Base-by-base conservation (phyloP, 2,329 filamentous ascomycete genomes). In the Trichoderma koningiopsis region DNA sequence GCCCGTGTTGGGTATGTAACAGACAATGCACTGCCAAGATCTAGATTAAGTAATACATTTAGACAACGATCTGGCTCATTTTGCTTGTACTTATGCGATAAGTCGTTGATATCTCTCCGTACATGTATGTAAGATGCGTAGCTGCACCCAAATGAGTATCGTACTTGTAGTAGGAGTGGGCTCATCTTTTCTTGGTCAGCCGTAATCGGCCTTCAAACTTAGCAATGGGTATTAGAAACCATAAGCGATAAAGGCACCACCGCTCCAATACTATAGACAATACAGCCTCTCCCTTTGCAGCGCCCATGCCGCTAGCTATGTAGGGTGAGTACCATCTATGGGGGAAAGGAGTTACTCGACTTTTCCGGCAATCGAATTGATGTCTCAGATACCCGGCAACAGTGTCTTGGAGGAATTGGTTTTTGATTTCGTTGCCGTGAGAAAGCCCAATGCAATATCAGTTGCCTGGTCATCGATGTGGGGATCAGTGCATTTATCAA, bases 351-450 rank as follows among this genome's bases (percentile, higher is more conserved):
- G 62, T 66, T 29, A 58, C 5, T 16, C 5, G 27, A 27, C 8
- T 7, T 29, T 37, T 37, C 27, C 33, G 62, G 31, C 31, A 31
- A n/a, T 16, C 10, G 49, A 14, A 22, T 52, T 29, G 16, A 33
- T 53, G 47, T 37, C 14, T 37, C 35, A 49, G 16, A 29, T n/a
- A 27, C 63, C 63, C 37, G 53, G 29, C 63, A 66, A 66, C 63
- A 5, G 53, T 66, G 63, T 66, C 62, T 65, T 35, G 49, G 27
- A 47, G 62, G 62, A 11, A 13, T 47, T n/a, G 27, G 27, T 22
- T 27, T 27, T 47, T 27, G 13, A 47, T 27, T 35, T 33, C 24
- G 47, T 57, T 37, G 22, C 52, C 62, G 33, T 57, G 40, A 35
- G 52, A 11, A 24, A 6, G 27, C 22, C 27, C 10, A 29, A 37